Conservation (phyloP, 331 rosid genomes). For the Phaseolus coccineus region DNA sequence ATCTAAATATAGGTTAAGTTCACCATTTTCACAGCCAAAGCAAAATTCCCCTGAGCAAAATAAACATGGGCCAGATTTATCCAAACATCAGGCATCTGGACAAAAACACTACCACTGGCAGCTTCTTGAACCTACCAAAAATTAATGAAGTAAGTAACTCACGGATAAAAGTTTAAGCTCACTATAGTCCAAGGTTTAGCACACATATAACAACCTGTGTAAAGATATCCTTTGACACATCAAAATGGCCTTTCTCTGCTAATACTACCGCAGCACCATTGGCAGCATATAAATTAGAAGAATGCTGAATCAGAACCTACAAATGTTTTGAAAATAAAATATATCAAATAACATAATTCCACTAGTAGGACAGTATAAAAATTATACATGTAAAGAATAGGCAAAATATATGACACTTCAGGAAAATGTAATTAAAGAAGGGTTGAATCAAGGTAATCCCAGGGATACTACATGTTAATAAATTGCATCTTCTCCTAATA, state of each 20-base stretch:
- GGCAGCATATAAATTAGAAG: constrained; percentile 97
- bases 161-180: constrained; percentile 40
- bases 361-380: constrained; percentile 2
- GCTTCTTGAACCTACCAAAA: constrained; percentile 96
- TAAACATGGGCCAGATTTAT: constrained; percentile 97
- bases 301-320: constrained; percentile 92
- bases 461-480: background rate
- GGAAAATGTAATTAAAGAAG: constrained; percentile 13
- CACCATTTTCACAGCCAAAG: constrained; percentile 98
- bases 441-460: constrained; percentile 21
- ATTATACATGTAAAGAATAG: constrained; percentile 29
- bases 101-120: constrained; percentile 98
- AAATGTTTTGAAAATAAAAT: constrained; percentile 36
- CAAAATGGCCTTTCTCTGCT: constrained; percentile 99
- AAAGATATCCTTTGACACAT: constrained; percentile 97
- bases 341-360: constrained; percentile 35
- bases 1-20: constrained; percentile 34
- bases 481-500: constrained; percentile 29
- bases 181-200: constrained; percentile 37
- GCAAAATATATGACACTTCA: background rate
- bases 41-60: constrained; percentile 95
- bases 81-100: constrained; percentile 99
- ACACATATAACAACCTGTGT: constrained; percentile 68
- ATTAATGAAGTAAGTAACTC: constrained; percentile 41
- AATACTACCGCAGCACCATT: constrained; percentile 97